Evolutionary conservation across 2,329 filamentous ascomycete genomes (phyloP).

Genomic region (Thelonectria rubi): DNA sequence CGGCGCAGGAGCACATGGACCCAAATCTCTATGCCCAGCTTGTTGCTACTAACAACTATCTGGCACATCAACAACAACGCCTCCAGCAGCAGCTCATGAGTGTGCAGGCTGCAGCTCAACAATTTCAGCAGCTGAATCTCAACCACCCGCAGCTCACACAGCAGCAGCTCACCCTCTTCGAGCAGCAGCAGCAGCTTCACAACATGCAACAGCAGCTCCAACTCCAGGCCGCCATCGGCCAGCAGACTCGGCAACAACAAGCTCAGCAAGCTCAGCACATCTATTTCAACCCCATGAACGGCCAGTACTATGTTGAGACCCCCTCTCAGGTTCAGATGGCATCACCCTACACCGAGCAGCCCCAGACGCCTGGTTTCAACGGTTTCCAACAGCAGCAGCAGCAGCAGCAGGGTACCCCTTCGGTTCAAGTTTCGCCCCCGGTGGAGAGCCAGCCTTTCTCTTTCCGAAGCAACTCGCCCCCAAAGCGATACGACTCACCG

Average conservation of each 20-base stretch:
- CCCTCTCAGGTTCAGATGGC: constrained; percentile 56
- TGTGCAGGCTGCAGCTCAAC: constrained; percentile 83
- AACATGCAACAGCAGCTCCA: constrained; percentile 53
- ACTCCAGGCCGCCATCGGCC: constrained; percentile 49
- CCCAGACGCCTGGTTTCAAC: constrained; percentile 48
- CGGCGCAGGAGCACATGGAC: constrained; percentile 79
- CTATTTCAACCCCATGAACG: constrained; percentile 86
- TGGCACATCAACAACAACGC: constrained; percentile 93
- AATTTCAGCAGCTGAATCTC: constrained; percentile 81
- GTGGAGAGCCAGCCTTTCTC: constrained; percentile 63
- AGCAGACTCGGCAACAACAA: constrained; percentile 48
- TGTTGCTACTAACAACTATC: constrained; percentile 88
- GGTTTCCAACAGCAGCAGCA: constrained; percentile 55
- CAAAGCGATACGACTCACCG: constrained; percentile 74
- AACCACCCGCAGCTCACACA: constrained; percentile 61
- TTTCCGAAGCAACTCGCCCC: constrained; percentile 71
- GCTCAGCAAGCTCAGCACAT: constrained; percentile 76
- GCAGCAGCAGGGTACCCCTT: constrained; percentile 67
- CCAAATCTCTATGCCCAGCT: constrained; percentile 88
- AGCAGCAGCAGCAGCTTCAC: constrained; percentile 54
- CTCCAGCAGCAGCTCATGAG: constrained; percentile 91
- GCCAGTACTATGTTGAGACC: constrained; percentile 84
- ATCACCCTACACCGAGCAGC: constrained; percentile 55
- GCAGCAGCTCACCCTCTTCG: constrained; percentile 57
- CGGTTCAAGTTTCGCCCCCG: constrained; percentile 84